A percentile compares a stretch with the other conserved stretches of the same genome.
Evolutionary conservation across 2,329 filamentous ascomycete species (phyloP).

Genomic region (Onygenales sp.): DNA sequence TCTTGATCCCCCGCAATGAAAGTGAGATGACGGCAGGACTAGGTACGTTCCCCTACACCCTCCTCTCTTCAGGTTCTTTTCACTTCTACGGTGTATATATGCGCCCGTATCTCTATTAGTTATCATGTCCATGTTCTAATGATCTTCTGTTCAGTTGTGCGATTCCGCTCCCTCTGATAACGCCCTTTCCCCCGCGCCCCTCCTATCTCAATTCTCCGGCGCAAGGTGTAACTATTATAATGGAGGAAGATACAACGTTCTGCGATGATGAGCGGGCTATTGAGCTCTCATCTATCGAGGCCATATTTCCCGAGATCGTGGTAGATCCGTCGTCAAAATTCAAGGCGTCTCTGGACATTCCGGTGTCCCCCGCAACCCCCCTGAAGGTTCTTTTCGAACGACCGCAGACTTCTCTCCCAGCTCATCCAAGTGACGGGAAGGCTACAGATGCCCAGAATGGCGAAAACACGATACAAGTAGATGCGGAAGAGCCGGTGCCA

Average conservation of each 20-base stretch:
- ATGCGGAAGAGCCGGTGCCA: slow-evolving; percentile 24
- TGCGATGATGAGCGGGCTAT: slow-evolving; percentile 49
- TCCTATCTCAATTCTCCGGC: not conserved
- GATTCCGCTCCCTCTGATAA: no score
- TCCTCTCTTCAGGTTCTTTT: no score
- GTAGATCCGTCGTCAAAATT: slow-evolving; percentile 38
- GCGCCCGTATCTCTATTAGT: no score
- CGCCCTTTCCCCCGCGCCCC: not conserved
- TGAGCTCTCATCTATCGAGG: slow-evolving; percentile 50
- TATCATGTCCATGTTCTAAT: no score
- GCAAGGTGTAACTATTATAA: not conserved
- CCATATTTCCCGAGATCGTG: slow-evolving; percentile 54
- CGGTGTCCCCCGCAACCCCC: slow-evolving; percentile 45
- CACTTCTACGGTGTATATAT: no score
- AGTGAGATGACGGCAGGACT: no score
- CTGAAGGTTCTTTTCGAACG: slow-evolving; percentile 38
- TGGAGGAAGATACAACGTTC: slow-evolving; percentile 26
- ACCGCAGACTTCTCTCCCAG: slow-evolving; percentile 24
- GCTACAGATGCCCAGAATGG: slow-evolving; percentile 17
- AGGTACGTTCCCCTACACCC: no score
- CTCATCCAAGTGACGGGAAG: slow-evolving; percentile 24
- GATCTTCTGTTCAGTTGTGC: no score
- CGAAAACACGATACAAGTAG: slow-evolving; percentile 11
- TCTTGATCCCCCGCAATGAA: no score
- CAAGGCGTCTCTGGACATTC: slow-evolving; percentile 45